A percentile compares a stretch with the other conserved stretches of the same genome.
phyloP scores from a whole-genome alignment of 2,329 filamentous ascomycete species.

The Tolypocladium album region DNA sequence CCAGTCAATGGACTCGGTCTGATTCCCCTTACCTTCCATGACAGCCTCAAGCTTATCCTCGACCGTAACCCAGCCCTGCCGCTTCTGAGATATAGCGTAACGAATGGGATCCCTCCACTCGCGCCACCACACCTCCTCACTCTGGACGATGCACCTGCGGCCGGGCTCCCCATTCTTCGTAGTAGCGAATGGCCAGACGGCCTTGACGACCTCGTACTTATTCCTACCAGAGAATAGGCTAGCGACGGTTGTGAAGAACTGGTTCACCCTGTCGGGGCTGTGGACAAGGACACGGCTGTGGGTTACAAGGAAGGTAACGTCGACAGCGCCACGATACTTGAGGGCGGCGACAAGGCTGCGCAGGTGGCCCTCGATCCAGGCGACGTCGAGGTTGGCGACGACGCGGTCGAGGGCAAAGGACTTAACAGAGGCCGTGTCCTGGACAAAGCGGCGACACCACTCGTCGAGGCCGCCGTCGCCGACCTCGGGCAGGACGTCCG shows the following conservation, averaged over 20 bases:
- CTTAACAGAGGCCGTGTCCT: constrained; percentile 33
- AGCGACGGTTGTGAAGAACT: constrained; percentile 41
- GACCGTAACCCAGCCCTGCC: constrained; percentile 32
- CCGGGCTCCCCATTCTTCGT: constrained; percentile 30
- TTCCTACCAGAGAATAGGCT: constrained; percentile 40
- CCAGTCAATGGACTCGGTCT: constrained; percentile 29
- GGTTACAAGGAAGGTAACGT: constrained; percentile 37
- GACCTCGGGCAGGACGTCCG: constrained; percentile 31
- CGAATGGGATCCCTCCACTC: constrained; percentile 21
- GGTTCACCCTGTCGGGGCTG: constrained; percentile 40
- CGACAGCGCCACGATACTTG: constrained; percentile 38
- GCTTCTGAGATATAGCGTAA: constrained; percentile 34
- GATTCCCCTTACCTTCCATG: constrained; percentile 35
- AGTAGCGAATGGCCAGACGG: constrained; percentile 47
- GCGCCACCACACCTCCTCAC: constrained; percentile 45
- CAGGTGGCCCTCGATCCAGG: constrained; percentile 43
- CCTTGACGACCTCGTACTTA: constrained; percentile 44
- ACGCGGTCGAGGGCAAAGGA: constrained; percentile 39
- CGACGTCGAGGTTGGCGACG: constrained; percentile 43
- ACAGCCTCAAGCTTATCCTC: constrained; percentile 43
- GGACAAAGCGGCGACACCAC: constrained; percentile 37
- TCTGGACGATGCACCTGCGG: constrained; percentile 38
- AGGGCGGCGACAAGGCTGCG: constrained; percentile 38
- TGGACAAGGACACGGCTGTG: constrained; percentile 38
- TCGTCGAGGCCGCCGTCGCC: constrained; percentile 32